Base-by-base conservation (phyloP, 2,329 filamentous ascomycete genomes). In the Diaporthe citri region DNA sequence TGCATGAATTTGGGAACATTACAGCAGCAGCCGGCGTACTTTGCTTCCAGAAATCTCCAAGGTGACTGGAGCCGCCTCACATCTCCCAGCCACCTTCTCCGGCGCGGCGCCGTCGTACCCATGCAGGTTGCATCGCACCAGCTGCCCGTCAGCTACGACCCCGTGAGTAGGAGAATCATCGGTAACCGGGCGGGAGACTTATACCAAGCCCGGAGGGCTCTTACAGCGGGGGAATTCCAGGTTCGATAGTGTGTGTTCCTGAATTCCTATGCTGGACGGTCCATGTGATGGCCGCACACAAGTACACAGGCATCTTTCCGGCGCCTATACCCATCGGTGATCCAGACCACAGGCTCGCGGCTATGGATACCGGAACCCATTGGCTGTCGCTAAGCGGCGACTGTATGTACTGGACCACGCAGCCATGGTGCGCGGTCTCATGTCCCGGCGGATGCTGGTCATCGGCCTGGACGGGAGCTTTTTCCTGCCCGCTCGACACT, bases 1-100 rank as follows among this genome's bases (percentile, higher is more conserved):
- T 72, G 71, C 22, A 72, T 64, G 71, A 72, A 72, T 28, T 22
- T 64, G 8, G 55, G 43, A 20, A 25, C 48, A 22, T 17, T 59
- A 12, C 31, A 25, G 28, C 36, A 39, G 25, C 71, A 72, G 48
- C 59, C 71, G 25, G 10, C 69, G 22, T 20, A 22, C 41, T 41
- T 60, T 8, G 31, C 20, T 36, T 52, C 31, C 28, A 57, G 55
- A n/a, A 28, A 15, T 22, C 31, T 41, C 31, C 15, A n/a, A 10
- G 28, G 36, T 25, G 55, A 51, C 31, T 51, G 28, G 55, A n/a
- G 17, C 41, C 41, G 17, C n/a, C n/a, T 15, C 31, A 22, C 20
- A 17, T 25, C 28, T n/a, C 59, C 25, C 31, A 25, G 34, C n/a
- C 57, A 43, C 13, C 51, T 64, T 25, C 71, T 64, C 25, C 46